Base-by-base conservation (phyloP, 2,329 filamentous ascomycete species). In the Graphilbum ipis-grandicollis region DNA sequence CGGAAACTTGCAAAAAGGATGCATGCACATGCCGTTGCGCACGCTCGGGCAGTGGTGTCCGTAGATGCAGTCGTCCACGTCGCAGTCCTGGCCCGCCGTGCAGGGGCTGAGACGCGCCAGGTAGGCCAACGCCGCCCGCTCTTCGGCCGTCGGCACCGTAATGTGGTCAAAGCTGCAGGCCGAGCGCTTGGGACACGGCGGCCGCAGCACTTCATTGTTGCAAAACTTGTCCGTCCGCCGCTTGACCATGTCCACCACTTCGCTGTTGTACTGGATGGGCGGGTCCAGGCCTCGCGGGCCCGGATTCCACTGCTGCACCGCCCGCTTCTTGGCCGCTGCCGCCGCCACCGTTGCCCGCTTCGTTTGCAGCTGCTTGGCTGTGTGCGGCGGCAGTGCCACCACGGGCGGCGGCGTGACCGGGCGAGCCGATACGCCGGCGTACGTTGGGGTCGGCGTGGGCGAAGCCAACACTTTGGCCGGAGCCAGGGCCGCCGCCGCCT, bases 131-230 rank as follows among this genome's bases (percentile, higher is more conserved):
- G 68, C 71, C 26, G 60, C 60, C 36, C 67, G 54, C 47, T 76
- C 71, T 3, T 73, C 68, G 18, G 58, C 52, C 5, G 57, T 63
- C 3, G 65, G 60, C 43, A 57, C 63, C 46, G 72, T 66, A 33
- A 63, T 55, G 50, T 76, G 71, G 40, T 68, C 65, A 46, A 73
- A 76, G 35, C 54, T 56, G 52, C 71, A 76, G 5, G 57, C 54
- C n/a, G 62, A 56, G 9, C 59, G 60, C 45, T 71, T 74, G 34
- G 57, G 49, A 44, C 71, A 76, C 1, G 64, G 64, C 0, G 68
- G 69, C 15, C 68, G 59, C 22, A 76, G 58, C 46, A 70, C 75
- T 46, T 72, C 67, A 34, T 71, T 71, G 49, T 75, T 75, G 57
- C 71, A 76, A 8, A 74, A 54, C 51, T 75, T 75, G 42, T 65